These are phyloP conservation scores for Daucus carota DNA, from an alignment of 129 eudicot genomes.

Conservation along the genomic window DNA sequence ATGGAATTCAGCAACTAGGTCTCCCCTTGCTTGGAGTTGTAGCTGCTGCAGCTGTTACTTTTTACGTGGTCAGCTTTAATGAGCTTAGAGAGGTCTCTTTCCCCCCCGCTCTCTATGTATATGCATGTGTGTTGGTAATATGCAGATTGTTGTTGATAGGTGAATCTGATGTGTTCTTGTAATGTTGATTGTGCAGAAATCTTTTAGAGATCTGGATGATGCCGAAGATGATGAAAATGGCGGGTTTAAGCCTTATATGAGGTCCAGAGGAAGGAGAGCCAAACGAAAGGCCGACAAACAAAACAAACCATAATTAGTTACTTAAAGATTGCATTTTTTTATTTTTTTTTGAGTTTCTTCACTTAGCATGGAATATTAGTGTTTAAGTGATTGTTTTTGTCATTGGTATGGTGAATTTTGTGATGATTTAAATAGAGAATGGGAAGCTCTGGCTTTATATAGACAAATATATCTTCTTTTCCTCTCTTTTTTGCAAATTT, in stretches of 20 bases:
- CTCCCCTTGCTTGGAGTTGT: constrained; percentile 67
- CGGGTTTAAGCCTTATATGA: constrained; percentile 48
- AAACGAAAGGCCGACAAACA: constrained; percentile 59
- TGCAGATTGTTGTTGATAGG: neutral
- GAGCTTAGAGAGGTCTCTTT: constrained; percentile 70
- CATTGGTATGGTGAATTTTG: too few relatives aligned
- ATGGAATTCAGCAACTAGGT: constrained; percentile 62
- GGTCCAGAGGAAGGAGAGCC: constrained; percentile 74
- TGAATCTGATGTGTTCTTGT: neutral
- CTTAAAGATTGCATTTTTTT: neutral
- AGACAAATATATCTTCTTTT: too few relatives aligned
- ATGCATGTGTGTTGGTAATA: neutral
- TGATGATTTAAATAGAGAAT: too few relatives aligned
- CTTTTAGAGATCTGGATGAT: constrained; percentile 65
- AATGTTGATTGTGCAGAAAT: constrained; percentile 43
- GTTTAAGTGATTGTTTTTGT: too few relatives aligned
- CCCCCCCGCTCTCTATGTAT: neutral
- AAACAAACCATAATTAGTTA: constrained; percentile 26
- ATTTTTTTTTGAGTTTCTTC: neutral
- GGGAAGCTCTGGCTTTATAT: too few relatives aligned
- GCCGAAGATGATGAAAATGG: constrained; percentile 27
- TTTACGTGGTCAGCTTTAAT: constrained; percentile 79
- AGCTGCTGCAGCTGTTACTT: constrained; percentile 88
- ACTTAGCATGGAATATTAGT: too few relatives aligned
- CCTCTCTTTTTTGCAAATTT: too few relatives aligned